Conservation (phyloP, 129 eudicot species). For the Rutidosis leptorrhynchoides region DNA sequence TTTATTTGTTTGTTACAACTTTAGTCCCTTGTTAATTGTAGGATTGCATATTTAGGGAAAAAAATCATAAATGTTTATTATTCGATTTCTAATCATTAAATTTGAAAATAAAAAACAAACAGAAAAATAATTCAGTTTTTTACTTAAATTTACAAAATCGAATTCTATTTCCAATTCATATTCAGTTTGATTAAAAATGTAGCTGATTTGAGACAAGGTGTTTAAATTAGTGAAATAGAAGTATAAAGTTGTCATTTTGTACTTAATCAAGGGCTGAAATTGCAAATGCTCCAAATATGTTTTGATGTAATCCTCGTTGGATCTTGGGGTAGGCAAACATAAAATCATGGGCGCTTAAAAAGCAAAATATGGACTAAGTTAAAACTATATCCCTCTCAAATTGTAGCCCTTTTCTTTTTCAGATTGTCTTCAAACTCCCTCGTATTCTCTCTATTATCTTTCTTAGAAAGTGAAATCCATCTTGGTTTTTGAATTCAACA, state of each 20-base stretch:
- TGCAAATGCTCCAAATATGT: conserved; percentile 17
- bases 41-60: too few relatives aligned
- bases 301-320: conserved; percentile 33
- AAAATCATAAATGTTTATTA: too few relatives aligned
- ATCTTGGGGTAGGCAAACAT: conserved; percentile 33
- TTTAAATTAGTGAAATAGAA: too few relatives aligned
- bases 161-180: too few relatives aligned
- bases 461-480: conserved; percentile 33
- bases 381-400: conserved; percentile 30
- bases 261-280: background rate
- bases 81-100: too few relatives aligned
- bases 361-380: conserved; percentile 26
- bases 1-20: conserved; percentile 1
- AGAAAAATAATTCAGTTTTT: too few relatives aligned
- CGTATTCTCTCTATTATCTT: conserved; percentile 30
- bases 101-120: too few relatives aligned
- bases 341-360: conserved; percentile 21
- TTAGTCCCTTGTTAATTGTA: conserved; percentile 17
- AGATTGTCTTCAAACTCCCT: conserved; percentile 28
- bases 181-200: too few relatives aligned
- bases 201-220: too few relatives aligned
- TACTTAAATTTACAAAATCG: too few relatives aligned
- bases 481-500: conserved; percentile 31
- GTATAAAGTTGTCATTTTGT: background rate
- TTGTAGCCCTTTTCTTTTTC: conserved; percentile 26